Base-by-base conservation (phyloP, 164 flowering plant genomes). In the Warburgia ugandensis region DNA sequence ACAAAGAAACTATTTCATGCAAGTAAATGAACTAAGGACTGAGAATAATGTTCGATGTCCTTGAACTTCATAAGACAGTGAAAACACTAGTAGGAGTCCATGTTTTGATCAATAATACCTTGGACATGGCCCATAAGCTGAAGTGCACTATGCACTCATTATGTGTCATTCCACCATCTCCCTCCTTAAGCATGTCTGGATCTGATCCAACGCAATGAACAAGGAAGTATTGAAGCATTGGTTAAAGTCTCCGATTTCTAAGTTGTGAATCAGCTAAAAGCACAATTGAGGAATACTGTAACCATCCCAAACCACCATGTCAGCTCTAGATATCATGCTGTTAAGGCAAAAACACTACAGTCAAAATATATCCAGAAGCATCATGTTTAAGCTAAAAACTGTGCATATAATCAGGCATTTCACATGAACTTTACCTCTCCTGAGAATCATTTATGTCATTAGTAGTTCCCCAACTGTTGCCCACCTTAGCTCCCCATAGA, bases 171-270 rank as follows among this genome's bases (percentile, higher is more conserved):
- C 96, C 87, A 49, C 97, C 97, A 54, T 91, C 84, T 58, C 94
- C 97, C 43, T 87, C 77, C 66, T 91, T 96, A 58, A 87, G 94
- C 96, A 91, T 83, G 67, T 87, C 96, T 28, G 97, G 97, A 73
- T 87, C 96, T 86, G 75, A 45, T 36, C 29, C 37, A n/a, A n/a
- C n/a, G n/a, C n/a, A n/a, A n/a, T n/a, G n/a, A n/a, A n/a, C n/a
- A n/a, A n/a, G n/a, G n/a, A n/a, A n/a, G n/a, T n/a, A n/a, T n/a
- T n/a, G n/a, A n/a, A n/a, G n/a, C n/a, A n/a, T n/a, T n/a, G n/a
- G n/a, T n/a, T n/a, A n/a, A n/a, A n/a, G n/a, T n/a, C n/a, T n/a
- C n/a, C n/a, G n/a, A n/a, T n/a, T n/a, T n/a, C n/a, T n/a, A n/a
- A n/a, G n/a, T n/a, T n/a, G n/a, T n/a, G n/a, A n/a, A n/a, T n/a